These are phyloP conservation scores for Erodium maritimum DNA, from an alignment of 345 rosid genomes.

Conservation along the genomic window DNA sequence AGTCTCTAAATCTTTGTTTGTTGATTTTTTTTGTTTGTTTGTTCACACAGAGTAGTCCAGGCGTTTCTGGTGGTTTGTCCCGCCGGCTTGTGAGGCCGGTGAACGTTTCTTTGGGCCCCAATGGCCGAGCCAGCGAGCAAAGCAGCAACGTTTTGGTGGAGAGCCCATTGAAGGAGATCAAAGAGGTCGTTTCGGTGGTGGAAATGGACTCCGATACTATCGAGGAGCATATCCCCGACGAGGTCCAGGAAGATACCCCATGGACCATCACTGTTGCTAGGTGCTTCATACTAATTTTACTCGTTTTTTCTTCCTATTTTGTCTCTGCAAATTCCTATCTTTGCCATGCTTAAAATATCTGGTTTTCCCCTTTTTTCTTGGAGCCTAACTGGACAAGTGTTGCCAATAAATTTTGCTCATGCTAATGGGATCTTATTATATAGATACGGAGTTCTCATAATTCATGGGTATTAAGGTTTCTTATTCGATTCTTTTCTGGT, in stretches of 20 bases:
- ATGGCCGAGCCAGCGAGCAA: slow-evolving; percentile 18
- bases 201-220: slow-evolving; percentile 34
- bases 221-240: slow-evolving; percentile 52
- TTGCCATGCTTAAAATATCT: neutral
- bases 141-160: slow-evolving; percentile 37
- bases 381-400: neutral
- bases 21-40: neutral
- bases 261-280: slow-evolving; percentile 81
- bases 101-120: slow-evolving; percentile 24
- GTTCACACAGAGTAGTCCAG: slow-evolving; percentile 31
- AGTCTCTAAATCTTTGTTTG: too few species aligned
- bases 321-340: neutral
- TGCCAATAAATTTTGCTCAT: neutral
- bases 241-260: slow-evolving; percentile 69
- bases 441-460: too few species aligned
- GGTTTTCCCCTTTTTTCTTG: neutral
- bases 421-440: neutral
- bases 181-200: slow-evolving; percentile 23
- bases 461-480: neutral
- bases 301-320: too few species aligned
- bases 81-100: slow-evolving; percentile 27
- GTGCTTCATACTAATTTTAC: slow-evolving; percentile 18
- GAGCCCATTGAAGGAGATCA: slow-evolving; percentile 24
- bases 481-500: too few species aligned
- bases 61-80: slow-evolving; percentile 30